Conservation (phyloP, 345 rosid species). For the Nephelium lappaceum region DNA sequence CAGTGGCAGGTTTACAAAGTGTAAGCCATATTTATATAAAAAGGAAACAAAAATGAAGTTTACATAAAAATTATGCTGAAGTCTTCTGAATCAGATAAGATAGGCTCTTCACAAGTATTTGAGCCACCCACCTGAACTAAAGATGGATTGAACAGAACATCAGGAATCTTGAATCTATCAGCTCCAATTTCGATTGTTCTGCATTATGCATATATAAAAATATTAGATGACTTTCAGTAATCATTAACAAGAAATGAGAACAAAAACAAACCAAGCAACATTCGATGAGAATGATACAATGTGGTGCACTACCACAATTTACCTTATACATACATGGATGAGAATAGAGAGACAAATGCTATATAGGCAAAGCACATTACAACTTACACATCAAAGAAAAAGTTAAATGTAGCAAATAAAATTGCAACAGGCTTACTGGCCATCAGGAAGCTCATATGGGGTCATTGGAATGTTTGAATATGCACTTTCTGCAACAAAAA, state of each 20-base stretch:
- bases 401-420: slow-evolving; percentile 4
- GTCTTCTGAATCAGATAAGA: not conserved
- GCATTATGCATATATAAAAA: slow-evolving; percentile 27
- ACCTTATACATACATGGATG: not conserved
- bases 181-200: slow-evolving; percentile 98
- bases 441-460: slow-evolving; percentile 99
- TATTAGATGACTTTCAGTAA: not conserved
- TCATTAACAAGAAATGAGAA: not conserved
- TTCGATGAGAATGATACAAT: not conserved
- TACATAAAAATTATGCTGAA: slow-evolving; percentile 2
- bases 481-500: slow-evolving; percentile 60
- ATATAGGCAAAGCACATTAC: not conserved
- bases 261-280: not conserved
- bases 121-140: slow-evolving; percentile 66
- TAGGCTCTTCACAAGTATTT: slow-evolving; percentile 2
- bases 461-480: slow-evolving; percentile 98
- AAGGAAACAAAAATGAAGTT: not conserved
- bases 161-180: slow-evolving; percentile 96
- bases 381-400: slow-evolving; percentile 9
- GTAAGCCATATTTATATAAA: not conserved
- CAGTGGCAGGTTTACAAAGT: not conserved
- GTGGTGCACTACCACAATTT: not conserved
- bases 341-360: not conserved
- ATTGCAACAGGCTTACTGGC: slow-evolving; percentile 74
- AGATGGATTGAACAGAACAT: slow-evolving; percentile 89